phyloP scores from a whole-genome alignment of 768 basidiomycete species.

The Lactarius indigo region DNA sequence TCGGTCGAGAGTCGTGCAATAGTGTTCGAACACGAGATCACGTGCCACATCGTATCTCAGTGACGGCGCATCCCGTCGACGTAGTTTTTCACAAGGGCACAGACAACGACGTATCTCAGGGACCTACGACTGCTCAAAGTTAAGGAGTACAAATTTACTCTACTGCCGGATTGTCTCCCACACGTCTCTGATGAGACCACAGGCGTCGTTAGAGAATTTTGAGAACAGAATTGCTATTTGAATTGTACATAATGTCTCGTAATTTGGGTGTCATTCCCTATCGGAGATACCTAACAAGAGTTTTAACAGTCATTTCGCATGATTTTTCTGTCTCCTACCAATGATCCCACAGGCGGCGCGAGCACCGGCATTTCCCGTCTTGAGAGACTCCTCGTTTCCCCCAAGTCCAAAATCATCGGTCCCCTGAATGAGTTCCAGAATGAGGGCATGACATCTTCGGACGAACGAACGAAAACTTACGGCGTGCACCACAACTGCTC shows the following conservation, averaged over 20 bases:
- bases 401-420: conserved; percentile 79
- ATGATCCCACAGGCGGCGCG: conserved; percentile 83
- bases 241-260: background rate
- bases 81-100: background rate
- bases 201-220: background rate
- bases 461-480: conserved; percentile 35
- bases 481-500: conserved; percentile 72
- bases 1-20: background rate
- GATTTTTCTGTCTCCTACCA: conserved; percentile 38
- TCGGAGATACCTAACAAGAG: background rate
- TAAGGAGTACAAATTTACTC: background rate
- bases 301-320: background rate
- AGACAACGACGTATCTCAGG: background rate
- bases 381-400: conserved; percentile 61
- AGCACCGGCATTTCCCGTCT: conserved; percentile 75
- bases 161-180: background rate
- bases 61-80: background rate
- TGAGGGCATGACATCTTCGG: background rate
- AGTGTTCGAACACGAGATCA: background rate
- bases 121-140: background rate
- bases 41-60: background rate
- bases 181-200: background rate
- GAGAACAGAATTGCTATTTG: background rate
- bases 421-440: conserved; percentile 41
- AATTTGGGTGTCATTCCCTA: background rate